These are phyloP conservation scores for Haberlea rhodopensis DNA, from an alignment of 257 asterid genomes.

Conservation along the genomic window DNA sequence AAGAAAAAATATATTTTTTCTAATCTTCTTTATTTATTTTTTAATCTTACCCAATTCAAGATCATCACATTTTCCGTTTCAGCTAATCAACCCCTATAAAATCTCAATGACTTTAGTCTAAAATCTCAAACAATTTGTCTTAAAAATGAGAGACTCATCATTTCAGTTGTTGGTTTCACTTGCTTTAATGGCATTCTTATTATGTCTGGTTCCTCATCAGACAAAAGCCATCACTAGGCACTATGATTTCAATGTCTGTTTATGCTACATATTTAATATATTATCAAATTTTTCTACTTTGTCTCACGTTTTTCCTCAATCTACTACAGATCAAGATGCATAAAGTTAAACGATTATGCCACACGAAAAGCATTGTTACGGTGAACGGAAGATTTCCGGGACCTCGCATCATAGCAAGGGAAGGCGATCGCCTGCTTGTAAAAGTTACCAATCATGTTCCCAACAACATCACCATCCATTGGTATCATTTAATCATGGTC, in stretches of 20 bases:
- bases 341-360: conserved; percentile 57
- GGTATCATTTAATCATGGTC: conserved; percentile 33
- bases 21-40: no score
- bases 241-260: conserved; percentile 39
- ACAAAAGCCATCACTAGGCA: conserved; percentile 36
- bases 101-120: no score
- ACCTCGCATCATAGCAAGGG: conserved; percentile 56
- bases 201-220: no score
- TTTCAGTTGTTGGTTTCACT: no score
- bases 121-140: no score
- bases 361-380: conserved; percentile 47
- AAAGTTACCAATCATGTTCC: conserved; percentile 56
- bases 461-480: conserved; percentile 60
- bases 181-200: no score
- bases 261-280: neutral
- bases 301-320: neutral
- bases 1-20: no score
- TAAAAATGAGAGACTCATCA: no score
- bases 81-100: no score
- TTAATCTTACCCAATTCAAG: no score
- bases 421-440: conserved; percentile 58
- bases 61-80: no score
- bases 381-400: conserved; percentile 72
- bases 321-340: conserved; percentile 47
- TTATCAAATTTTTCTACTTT: neutral